Evolutionary conservation across 129 eudicot species (phyloP).

Genomic region (Escallonia rubra): DNA sequence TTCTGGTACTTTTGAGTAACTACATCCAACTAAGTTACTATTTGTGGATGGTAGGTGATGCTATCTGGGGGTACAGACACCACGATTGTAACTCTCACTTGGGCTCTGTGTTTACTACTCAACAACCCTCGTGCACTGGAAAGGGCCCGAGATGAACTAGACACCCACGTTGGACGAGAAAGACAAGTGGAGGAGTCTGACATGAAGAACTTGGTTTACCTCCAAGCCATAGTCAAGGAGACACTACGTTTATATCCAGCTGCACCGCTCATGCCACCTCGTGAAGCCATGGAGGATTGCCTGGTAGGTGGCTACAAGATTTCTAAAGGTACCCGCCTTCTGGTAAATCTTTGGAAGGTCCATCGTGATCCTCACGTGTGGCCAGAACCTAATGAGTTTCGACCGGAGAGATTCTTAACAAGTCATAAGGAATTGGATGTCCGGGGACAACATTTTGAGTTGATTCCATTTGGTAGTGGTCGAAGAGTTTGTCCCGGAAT

Average conservation of each 20-base stretch:
- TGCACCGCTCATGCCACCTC: conserved; percentile 17
- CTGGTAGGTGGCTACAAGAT: conserved; percentile 24
- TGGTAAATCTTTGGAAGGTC: conserved; percentile 26
- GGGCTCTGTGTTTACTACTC: conserved; percentile 19
- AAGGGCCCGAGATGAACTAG: conserved; percentile 17
- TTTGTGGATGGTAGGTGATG: conserved; percentile 2
- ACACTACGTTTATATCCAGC: conserved; percentile 24
- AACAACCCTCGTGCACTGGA: conserved; percentile 7
- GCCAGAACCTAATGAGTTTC: conserved; percentile 22
- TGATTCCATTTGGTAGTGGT: conserved; percentile 28
- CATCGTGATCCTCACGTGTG: conserved; percentile 21
- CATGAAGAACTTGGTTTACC: conserved; percentile 27
- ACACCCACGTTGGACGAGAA: conserved; percentile 21
- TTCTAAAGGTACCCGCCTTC: conserved; percentile 12
- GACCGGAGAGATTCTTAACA: conserved; percentile 32
- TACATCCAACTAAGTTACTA: not conserved
- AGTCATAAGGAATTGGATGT: conserved; percentile 20
- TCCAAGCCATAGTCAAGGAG: conserved; percentile 23
- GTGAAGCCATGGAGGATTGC: conserved; percentile 26
- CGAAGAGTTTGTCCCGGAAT: conserved; percentile 27
- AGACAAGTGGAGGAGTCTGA: conserved; percentile 32
- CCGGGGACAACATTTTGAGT: conserved; percentile 18
- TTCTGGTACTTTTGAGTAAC: too few species aligned
- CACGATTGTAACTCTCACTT: conserved; percentile 3
- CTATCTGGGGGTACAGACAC: conserved; percentile 15